Percentiles rank a stretch among this genome's conserved stretches.
These are phyloP conservation scores for Chionographis japonica DNA, from an alignment of 106 monocot genomes.

Conservation along the genomic window DNA sequence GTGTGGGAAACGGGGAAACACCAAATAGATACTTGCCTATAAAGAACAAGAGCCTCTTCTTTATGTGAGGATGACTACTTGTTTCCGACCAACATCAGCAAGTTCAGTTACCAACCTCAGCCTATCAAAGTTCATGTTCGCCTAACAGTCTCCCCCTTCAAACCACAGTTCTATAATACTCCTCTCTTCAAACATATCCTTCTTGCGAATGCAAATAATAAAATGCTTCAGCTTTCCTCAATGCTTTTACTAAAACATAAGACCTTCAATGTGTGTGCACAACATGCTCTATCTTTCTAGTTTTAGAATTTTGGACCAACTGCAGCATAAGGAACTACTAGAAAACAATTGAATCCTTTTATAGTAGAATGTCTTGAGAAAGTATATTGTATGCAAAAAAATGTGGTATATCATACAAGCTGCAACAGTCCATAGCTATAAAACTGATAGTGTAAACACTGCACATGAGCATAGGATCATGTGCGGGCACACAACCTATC, in stretches of 20 bases:
- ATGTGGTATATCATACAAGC: too few relatives aligned
- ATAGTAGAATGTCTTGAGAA: neutral
- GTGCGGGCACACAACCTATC: too few relatives aligned
- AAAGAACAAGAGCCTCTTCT: constrained; percentile 86
- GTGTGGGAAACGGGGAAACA: too few relatives aligned
- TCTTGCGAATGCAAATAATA: neutral
- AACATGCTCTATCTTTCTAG: too few relatives aligned
- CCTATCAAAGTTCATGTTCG: constrained; percentile 98
- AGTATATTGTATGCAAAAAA: neutral
- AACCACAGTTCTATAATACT: constrained; percentile 92
- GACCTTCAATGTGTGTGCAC: too few relatives aligned
- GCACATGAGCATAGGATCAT: too few relatives aligned
- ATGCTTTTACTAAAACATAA: too few relatives aligned
- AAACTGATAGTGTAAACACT: too few relatives aligned
- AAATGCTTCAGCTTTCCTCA: too few relatives aligned
- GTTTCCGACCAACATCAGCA: constrained; percentile 96
- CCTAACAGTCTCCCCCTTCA: constrained; percentile 80
- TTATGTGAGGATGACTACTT: constrained; percentile 82
- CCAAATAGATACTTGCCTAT: constrained; percentile 45
- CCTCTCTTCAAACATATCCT: constrained; percentile 99
- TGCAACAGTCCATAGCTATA: too few relatives aligned
- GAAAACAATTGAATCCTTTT: neutral
- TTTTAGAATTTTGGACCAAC: too few relatives aligned
- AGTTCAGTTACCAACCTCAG: constrained; percentile 95
- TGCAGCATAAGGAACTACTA: neutral